Conservation (phyloP, 495 filamentous ascomycete species). For the Aspergillus sclerotioniger region DNA sequence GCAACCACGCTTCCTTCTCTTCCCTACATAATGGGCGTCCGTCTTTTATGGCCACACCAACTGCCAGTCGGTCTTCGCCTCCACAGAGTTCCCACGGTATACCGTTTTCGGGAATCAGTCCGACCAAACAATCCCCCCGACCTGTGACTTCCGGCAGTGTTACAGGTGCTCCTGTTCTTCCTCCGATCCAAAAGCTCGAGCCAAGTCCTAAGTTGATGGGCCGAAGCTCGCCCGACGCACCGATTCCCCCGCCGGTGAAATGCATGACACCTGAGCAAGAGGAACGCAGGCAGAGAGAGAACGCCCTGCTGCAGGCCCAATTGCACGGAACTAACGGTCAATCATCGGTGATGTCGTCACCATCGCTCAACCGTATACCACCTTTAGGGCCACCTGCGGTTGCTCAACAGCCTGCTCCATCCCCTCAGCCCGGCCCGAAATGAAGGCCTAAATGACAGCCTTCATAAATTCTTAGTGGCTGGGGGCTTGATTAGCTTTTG, state of each 20-base stretch:
- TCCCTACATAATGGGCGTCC: constrained; percentile 26
- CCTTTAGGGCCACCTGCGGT: constrained; percentile 32
- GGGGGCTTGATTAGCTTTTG: not conserved
- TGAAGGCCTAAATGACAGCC: not conserved
- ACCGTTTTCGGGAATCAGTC: constrained; percentile 64
- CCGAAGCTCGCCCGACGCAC: constrained; percentile 46
- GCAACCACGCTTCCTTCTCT: constrained; percentile 33
- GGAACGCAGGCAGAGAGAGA: constrained; percentile 43
- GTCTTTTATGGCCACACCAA: constrained; percentile 29
- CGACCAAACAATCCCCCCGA: constrained; percentile 66
- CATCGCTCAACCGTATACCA: constrained; percentile 40
- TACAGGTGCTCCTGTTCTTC: constrained; percentile 45
- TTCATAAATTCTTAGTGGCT: not conserved
- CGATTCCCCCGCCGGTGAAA: constrained; percentile 46
- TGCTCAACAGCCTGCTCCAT: constrained; percentile 25
- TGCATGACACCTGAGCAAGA: constrained; percentile 50
- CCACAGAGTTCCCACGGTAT: constrained; percentile 54
- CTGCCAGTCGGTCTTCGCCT: constrained; percentile 41
- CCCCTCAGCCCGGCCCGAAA: constrained; percentile 8
- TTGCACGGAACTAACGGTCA: constrained; percentile 27
- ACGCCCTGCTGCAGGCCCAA: constrained; percentile 31
- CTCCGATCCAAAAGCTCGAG: constrained; percentile 48
- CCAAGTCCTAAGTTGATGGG: constrained; percentile 51
- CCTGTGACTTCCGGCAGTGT: constrained; percentile 47
- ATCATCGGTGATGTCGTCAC: constrained; percentile 32